Evolutionary conservation across 176 grass and related monocot species (phyloP), one percentile per base, ranked within the genome.

Genomic region (Carex myosuroides): DNA sequence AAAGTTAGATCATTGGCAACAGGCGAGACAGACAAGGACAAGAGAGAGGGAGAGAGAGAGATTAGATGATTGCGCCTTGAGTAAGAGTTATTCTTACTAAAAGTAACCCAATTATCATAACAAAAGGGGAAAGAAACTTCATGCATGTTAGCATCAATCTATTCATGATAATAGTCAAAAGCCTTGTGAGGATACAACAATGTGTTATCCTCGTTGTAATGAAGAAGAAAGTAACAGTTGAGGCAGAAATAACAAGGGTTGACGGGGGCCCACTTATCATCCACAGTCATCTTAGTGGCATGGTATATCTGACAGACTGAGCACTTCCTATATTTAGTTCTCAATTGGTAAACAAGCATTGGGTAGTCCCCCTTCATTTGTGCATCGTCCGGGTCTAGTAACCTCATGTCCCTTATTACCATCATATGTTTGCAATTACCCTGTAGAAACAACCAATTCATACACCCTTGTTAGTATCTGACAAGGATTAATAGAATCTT

Each of bases 211-310:
- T 98, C 92, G 39, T 92, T 92, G 77, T 95, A 98, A 70, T 98
- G 96, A 41, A 99, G 96, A 66, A 99, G 93, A 79, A 90, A 95
- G 78, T 99, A 99, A 79, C 91, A 95, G 42, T 99, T 91, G 79
- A 90, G 88, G 91, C 96, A 95, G 80, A 95, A 99, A 82, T 99
- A 95, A 65, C 96, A 95, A 61, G 96, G 93, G 55, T 99, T 95
- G 12, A 87, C 84, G 3, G 83, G 85, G 76, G 96, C 88, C 96
- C 96, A 99, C 78, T 93, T 93, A 60, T 98, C 93, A 30, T 95
- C 93, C 0, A 91, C 86, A 37, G 95, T 92, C 93, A 95, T 93
- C 89, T 98, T 98, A 0, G 83, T 86, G 1, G 96, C 93, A 2
- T 61, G 88, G 82, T 90, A 95, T 59, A 98, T 94, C 80, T 90